These are phyloP conservation scores for Phytophthora chlamydospora DNA, from an alignment of 352 stramenopile species.

Conservation along the genomic window DNA sequence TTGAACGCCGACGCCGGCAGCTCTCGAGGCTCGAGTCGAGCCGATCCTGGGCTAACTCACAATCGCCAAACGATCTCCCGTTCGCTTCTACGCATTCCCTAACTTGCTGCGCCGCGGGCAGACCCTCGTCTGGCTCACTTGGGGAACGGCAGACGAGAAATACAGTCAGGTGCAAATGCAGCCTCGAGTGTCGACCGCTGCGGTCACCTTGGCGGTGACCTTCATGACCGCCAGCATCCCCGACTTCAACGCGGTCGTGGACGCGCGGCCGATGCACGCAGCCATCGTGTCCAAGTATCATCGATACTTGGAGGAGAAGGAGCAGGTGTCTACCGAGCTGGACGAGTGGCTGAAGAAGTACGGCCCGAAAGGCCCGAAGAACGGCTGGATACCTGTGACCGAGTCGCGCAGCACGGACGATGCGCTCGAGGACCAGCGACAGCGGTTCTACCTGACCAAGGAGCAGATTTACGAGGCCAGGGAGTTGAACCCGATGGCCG, in stretches of 20 bases:
- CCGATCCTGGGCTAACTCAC: constrained; percentile 37
- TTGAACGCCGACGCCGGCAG: constrained; percentile 17
- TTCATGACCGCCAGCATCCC: constrained; percentile 20
- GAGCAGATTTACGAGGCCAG: constrained; percentile 42
- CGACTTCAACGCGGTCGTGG: constrained; percentile 23
- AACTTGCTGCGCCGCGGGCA: constrained; percentile 31
- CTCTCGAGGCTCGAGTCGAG: neutral
- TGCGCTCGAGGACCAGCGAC: constrained; percentile 39
- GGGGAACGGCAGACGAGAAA: constrained; percentile 1
- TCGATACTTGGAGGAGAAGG: constrained; percentile 58
- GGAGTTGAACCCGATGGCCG: constrained; percentile 42
- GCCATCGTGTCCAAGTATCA: constrained; percentile 55
- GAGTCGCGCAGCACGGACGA: constrained; percentile 47
- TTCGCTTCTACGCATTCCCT: constrained; percentile 36
- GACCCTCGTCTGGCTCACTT: constrained; percentile 9
- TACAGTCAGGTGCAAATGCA: constrained; percentile 26
- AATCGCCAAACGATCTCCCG: constrained; percentile 32
- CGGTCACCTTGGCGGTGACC: constrained; percentile 27
- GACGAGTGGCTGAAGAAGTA: constrained; percentile 55
- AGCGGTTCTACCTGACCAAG: constrained; percentile 59
- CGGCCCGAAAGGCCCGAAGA: constrained; percentile 27
- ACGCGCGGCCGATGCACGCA: constrained; percentile 51
- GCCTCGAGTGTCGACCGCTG: constrained; percentile 25
- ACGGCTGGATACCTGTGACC: constrained; percentile 43
- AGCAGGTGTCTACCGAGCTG: constrained; percentile 46